Percentiles rank a stretch among this genome's conserved stretches.
These are phyloP conservation scores for Fusarium decemcellulare DNA, from an alignment of 2,329 filamentous ascomycete species.

Conservation along the genomic window DNA sequence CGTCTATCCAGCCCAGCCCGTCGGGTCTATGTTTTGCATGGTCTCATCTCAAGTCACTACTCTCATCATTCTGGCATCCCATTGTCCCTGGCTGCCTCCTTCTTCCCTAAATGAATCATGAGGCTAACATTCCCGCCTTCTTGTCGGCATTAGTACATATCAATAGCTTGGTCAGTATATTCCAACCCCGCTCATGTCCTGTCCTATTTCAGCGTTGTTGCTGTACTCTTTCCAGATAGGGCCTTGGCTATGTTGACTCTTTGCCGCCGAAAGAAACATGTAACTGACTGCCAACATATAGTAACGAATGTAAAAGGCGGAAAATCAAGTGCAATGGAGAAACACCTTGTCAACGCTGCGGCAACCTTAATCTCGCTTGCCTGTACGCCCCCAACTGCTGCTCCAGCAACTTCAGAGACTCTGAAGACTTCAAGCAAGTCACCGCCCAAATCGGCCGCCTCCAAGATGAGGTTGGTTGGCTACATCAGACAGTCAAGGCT, in stretches of 20 bases:
- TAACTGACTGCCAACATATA: constrained; percentile 47
- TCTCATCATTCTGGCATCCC: neutral
- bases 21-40: constrained; percentile 8
- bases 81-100: neutral
- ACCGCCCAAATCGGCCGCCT: constrained; percentile 79
- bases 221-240: neutral
- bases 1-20: constrained; percentile 17
- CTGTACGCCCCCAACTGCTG: constrained; percentile 78
- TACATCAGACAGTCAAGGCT: constrained; percentile 80
- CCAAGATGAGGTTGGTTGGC: constrained; percentile 86
- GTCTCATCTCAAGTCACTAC: neutral
- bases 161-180: constrained; percentile 70
- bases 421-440: constrained; percentile 91
- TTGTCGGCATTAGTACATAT: constrained; percentile 65
- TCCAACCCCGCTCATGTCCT: neutral
- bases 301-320: constrained; percentile 81
- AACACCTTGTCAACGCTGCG: constrained; percentile 76
- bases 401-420: constrained; percentile 88
- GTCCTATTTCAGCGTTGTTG: neutral
- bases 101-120: neutral
- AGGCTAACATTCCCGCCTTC: constrained; percentile 34
- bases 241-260: neutral
- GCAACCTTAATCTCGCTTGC: constrained; percentile 76
- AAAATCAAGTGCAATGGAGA: constrained; percentile 84
- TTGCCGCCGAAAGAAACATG: neutral